Evolutionary conservation across 2,329 filamentous ascomycete genomes (phyloP), one percentile per base, ranked within the genome.

Genomic region (Ramularia endophylla): DNA sequence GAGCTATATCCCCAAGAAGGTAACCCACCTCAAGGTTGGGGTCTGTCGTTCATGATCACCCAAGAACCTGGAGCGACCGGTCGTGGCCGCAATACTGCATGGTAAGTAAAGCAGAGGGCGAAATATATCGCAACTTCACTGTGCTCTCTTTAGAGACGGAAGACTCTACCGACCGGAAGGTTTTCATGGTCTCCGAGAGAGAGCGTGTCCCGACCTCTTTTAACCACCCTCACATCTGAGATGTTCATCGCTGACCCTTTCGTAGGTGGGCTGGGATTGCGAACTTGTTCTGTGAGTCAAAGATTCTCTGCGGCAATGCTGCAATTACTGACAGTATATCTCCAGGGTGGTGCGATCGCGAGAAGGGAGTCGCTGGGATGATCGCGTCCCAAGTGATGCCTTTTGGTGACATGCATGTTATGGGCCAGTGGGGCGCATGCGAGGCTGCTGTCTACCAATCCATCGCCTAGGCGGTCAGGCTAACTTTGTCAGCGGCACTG

Each of bases 21-120:
- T 15, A 64, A 73, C 44, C 70, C 69, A 17, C 73, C 78, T 0
- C 79, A 83, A 54, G 81, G 81, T 8, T 84, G 78, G 78, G 78
- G 79, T 0, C 61, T 84, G 15, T 55, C 51, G 6, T 62, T 63
- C 46, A 56, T 62, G 48, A 43, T 64, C 28, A 64, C 57, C 4
- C 50, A 54, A 16, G 59, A 62, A 35, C 51, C 59, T 12, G 60
- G 60, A 9, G 45, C 51, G n/a, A 65, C 62, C 1, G 61, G 61
- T 5, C 50, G 61, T 25, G 59, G 58, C 8, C 44, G 44, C 17
- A 59, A 60, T 40, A 62, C 61, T 3, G 61, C 54, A 6, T 61
- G 57, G 51, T n/a, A n/a, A n/a, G n/a, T n/a, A n/a, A n/a, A n/a
- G n/a, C n/a, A n/a, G n/a, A n/a, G n/a, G n/a, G n/a, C n/a, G n/a